Evolutionary conservation across 768 basidiomycete species (phyloP), one percentile per base, ranked within the genome.

Genomic region (Sporobolomyces roseus): DNA sequence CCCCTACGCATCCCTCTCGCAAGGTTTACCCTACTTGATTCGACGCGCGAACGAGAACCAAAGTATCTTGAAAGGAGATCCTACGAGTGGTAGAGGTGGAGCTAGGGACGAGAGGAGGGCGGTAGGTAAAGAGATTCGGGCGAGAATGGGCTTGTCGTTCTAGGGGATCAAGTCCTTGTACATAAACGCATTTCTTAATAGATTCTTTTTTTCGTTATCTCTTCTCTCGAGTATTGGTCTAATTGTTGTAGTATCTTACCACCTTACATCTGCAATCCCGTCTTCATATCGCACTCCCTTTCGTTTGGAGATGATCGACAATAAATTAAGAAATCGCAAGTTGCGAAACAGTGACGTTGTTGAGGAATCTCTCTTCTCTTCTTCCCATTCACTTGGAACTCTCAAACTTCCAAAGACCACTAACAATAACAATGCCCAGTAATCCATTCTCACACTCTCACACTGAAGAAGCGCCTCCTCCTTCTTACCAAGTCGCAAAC

Each of bases 11-110:
- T 65, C 68, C 16, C 61, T 77, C 38, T 67, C 62, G 35, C 69
- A 76, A 49, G 74, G 70, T 13, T 54, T 77, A 23, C 76, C 76
- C 5, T 77, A 77, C 68, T 63, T 77, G 48, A 71, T 72, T 29
- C 68, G 75, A 23, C 58, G 72, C 21, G 73, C 73, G 33, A 65
- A 63, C 56, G 73, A 74, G 67, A 74, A 74, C 73, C 54, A 63
- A 36, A 61, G 63, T 36, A 67, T 74, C 41, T 61, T 74, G 41
- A 61, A 74, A 53, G 65, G 68, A 10, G 68, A 73, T 53, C 62
- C 68, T 45, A 69, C 62, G 4, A 61, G 58, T 8, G 68, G 72
- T 3, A 62, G 65, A 13, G 68, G 72, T 6, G 65, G 68, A 4
- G 71, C 71, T 2, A 21, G 41, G 17, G 71, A 67, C 27, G 72